A percentile compares a stretch with the other conserved stretches of the same genome.
Evolutionary conservation across 495 filamentous ascomycete genomes (phyloP).

Genomic region (Achaetomiella virescens): DNA sequence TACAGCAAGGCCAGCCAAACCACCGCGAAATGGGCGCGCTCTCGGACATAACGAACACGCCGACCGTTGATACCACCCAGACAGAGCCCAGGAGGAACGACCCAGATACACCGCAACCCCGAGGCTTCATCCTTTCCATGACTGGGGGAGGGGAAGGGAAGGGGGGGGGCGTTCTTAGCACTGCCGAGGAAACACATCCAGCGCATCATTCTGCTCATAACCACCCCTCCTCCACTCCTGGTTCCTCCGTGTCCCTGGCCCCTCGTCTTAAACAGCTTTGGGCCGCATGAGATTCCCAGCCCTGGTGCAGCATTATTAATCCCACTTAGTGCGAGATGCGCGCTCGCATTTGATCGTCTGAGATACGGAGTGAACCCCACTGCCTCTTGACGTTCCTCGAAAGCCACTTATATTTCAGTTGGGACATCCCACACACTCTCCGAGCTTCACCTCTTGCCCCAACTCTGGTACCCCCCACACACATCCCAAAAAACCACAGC

Average conservation of each 20-base stretch:
- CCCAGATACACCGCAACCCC: background rate
- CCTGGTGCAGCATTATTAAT: background rate
- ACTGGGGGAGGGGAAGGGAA: too few species aligned
- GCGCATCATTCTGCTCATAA: too few species aligned
- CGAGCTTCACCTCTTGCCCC: background rate
- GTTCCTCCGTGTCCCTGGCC: too few species aligned
- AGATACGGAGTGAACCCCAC: too few species aligned
- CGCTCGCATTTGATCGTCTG: too few species aligned
- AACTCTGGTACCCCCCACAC: background rate
- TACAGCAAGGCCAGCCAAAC: background rate
- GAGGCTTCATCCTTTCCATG: background rate
- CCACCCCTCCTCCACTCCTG: too few species aligned
- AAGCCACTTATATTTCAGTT: constrained; percentile 7
- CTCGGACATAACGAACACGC: constrained; percentile 35
- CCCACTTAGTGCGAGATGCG: too few species aligned
- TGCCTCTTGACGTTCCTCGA: too few species aligned
- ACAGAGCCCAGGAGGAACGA: background rate
- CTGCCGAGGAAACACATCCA: background rate
- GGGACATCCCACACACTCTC: background rate
- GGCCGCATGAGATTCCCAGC: background rate
- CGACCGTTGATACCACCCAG: constrained; percentile 24
- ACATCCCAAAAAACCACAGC: background rate
- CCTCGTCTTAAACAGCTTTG: too few species aligned
- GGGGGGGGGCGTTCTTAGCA: background rate
- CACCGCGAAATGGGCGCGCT: constrained; percentile 12